Evolutionary conservation across 257 asterid genomes (phyloP), one percentile per base, ranked within the genome.

Genomic region (Nicotiana tabacum): DNA sequence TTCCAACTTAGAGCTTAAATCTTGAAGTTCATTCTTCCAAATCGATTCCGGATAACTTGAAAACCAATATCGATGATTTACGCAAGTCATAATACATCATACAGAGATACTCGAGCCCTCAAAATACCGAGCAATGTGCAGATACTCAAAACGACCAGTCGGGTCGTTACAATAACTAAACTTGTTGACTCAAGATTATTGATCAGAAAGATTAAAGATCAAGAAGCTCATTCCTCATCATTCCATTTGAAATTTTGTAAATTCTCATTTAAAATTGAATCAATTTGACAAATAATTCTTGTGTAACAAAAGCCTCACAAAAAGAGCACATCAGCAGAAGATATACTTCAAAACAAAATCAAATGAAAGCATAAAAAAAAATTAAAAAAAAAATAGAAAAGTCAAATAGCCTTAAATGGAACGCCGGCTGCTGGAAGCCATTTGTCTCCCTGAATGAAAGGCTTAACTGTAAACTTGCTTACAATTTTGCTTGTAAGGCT

Each of bases 351-450:
- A 8, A 76, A 56, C 64, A 74, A 29, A 29, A 65, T 29, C 5
- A 29, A 65, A 6, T 18, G n/a, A 24, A 79, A 24, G 43, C 18
- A 60, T 78, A 37, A 61, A 37, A 58, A 57, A 15, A 21, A 58
- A 33, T 32, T 32, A 53, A 2, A 18, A 61, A 79, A 60, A 37
- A 43, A 79, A 79, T 62, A 27, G 6, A 78, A 33, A 2, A 77
- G 39, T 29, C 29, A 35, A 32, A 39, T 21, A 16, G 90, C 83
- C 61, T 93, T 89, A 86, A 83, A 95, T 46, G 77, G 18, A 81
- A 90, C 93, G 1, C 89, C 93, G 0, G 93, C 85, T 2, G 48
- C 84, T 2, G 92, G 85, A 84, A 95, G 86, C 99, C 99, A 95
- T 66, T 85, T 88, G 16, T 88, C 85, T 8, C 95, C 97, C 16